A percentile compares a stretch with the other conserved stretches of the same genome.
phyloP scores from a whole-genome alignment of 208 protist genomes.

The Trypanosoma brucei region DNA sequence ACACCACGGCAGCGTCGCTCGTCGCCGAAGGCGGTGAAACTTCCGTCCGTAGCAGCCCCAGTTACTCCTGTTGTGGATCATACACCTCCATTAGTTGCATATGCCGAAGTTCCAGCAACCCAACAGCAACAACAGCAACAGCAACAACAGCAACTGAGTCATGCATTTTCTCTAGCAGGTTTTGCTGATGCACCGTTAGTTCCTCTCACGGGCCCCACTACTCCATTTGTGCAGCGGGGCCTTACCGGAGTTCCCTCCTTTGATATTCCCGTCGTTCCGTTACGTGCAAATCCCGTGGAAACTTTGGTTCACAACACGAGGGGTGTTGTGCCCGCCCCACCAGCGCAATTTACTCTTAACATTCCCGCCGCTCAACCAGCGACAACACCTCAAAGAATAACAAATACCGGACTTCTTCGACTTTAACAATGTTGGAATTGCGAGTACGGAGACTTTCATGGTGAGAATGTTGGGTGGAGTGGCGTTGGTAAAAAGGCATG shows the following conservation, averaged over 20 bases:
- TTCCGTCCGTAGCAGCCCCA: not conserved
- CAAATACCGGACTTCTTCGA: slow-evolving; percentile 13
- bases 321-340: not conserved
- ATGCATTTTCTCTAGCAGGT: slow-evolving; percentile 1
- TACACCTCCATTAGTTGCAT: no score
- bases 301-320: slow-evolving; percentile 1
- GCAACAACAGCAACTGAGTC: not conserved
- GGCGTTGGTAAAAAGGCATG: not conserved
- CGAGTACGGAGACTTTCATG: not conserved
- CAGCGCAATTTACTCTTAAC: slow-evolving; percentile 7
- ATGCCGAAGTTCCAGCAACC: no score
- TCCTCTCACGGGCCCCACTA: not conserved
- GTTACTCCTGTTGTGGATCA: not conserved
- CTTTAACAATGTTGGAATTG: slow-evolving; percentile 6
- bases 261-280: slow-evolving; percentile 14
- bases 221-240: not conserved
- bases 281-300: slow-evolving; percentile 8
- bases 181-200: slow-evolving; percentile 21
- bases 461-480: no score
- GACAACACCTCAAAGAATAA: not conserved
- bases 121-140: no score
- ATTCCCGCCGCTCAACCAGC: not conserved
- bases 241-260: slow-evolving; percentile 6
- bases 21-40: not conserved
- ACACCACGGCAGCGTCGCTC: not conserved